These are phyloP conservation scores for Diplodia corticola DNA, from an alignment of 2,329 filamentous ascomycete species.

Conservation along the genomic window DNA sequence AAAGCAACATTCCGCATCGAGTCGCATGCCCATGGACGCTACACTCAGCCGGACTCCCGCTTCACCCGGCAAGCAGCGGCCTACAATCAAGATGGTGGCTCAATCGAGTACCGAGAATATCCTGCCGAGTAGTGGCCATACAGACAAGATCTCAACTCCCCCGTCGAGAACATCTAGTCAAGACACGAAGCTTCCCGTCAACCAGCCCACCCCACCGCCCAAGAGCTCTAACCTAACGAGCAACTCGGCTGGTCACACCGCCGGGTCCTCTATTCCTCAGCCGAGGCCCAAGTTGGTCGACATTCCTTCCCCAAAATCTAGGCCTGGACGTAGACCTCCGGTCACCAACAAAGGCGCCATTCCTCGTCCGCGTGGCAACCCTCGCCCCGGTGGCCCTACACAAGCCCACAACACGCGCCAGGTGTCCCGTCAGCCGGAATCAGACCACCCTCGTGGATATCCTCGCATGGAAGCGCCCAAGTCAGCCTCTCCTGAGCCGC, in stretches of 20 bases:
- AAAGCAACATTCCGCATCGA: too few relatives aligned
- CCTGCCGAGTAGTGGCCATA: neutral
- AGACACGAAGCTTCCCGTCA: neutral
- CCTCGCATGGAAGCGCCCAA: neutral
- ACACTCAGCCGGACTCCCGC: neutral
- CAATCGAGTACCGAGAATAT: constrained; percentile 25
- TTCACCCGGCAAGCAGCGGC: neutral
- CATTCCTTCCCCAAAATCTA: constrained; percentile 5
- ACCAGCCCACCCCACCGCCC: neutral
- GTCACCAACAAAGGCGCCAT: constrained; percentile 4
- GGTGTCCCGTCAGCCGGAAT: neutral
- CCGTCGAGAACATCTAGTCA: neutral
- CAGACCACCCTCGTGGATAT: constrained; percentile 4
- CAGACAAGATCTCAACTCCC: neutral
- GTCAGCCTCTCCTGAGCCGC: neutral
- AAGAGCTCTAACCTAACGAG: neutral
- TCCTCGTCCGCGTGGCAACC: neutral
- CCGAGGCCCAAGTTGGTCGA: constrained; percentile 5
- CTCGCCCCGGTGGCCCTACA: neutral
- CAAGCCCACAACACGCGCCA: neutral
- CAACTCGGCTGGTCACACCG: neutral
- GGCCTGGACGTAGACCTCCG: neutral
- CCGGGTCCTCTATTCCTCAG: neutral
- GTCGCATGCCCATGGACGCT: neutral
- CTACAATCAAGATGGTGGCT: constrained; percentile 23